phyloP scores from a whole-genome alignment of 2,329 filamentous ascomycete genomes.

The Fusarium coicis region DNA sequence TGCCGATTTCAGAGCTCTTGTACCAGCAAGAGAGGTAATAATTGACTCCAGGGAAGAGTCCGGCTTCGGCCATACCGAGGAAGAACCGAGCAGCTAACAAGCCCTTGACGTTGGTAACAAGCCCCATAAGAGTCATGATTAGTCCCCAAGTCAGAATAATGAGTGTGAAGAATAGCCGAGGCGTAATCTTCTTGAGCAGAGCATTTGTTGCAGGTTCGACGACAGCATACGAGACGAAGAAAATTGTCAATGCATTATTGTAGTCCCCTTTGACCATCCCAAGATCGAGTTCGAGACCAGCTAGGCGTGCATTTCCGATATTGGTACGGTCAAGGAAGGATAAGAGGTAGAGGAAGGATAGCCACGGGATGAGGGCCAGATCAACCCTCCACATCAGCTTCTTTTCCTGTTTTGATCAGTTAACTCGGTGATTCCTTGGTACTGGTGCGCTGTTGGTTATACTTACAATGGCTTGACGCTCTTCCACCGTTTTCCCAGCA shows the following conservation, averaged over 20 bases:
- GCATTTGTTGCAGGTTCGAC: not conserved
- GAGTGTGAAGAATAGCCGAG: not conserved
- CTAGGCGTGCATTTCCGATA: not conserved
- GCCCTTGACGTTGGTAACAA: not conserved
- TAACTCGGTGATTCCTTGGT: accelerated
- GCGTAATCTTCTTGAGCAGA: not conserved
- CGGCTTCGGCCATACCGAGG: not conserved
- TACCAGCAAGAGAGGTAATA: not conserved
- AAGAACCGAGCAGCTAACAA: not conserved
- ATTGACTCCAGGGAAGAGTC: not conserved
- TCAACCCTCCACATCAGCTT: not conserved
- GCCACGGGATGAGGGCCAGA: not conserved
- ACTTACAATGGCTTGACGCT: not conserved
- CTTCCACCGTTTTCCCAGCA: not conserved
- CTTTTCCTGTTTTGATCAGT: not conserved
- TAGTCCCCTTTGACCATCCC: not conserved
- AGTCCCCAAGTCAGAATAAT: not conserved
- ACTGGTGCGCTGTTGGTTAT: accelerated
- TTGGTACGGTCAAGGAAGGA: not conserved
- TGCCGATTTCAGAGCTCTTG: not conserved
- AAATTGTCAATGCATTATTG: not conserved
- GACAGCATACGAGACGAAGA: not conserved
- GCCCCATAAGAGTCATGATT: not conserved
- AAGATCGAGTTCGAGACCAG: not conserved
- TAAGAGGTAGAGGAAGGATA: not conserved